These are phyloP conservation scores for Saccharum spontaneum DNA, from an alignment of 176 grass and related monocot genomes.

Conservation along the genomic window DNA sequence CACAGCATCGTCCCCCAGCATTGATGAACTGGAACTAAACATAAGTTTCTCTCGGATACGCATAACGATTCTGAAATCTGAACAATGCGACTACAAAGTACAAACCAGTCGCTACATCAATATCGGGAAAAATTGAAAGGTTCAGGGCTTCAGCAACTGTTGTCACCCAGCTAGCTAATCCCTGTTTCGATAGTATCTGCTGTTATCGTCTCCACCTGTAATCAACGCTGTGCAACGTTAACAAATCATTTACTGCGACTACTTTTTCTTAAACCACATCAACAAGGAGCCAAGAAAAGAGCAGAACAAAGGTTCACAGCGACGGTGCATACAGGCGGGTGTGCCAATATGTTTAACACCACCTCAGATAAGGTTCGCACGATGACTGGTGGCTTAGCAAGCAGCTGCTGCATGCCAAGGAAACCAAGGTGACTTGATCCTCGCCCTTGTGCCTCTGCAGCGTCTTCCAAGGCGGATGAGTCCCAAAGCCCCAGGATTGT, in stretches of 20 bases:
- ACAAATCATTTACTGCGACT: not conserved
- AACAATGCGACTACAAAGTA: not conserved
- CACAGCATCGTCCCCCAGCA: not conserved
- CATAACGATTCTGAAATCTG: not conserved
- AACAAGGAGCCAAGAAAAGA: not conserved
- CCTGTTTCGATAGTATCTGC: not conserved
- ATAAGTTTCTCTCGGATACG: too few species aligned
- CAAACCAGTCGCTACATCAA: not conserved
- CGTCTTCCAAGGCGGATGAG: not conserved
- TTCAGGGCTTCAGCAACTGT: not conserved
- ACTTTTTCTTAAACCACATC: not conserved
- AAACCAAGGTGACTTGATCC: not conserved
- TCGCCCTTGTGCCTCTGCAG: constrained; percentile 18
- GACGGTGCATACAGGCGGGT: not conserved
- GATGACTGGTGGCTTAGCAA: not conserved
- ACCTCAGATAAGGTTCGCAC: not conserved
- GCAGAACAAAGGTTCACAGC: not conserved
- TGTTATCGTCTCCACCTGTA: not conserved
- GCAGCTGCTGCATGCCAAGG: constrained; percentile 2
- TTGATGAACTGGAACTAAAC: not conserved
- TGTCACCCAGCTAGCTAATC: not conserved
- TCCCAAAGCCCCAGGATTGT: not conserved
- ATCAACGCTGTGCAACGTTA: not conserved
- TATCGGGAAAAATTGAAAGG: not conserved
- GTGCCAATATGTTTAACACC: not conserved